phyloP scores from a whole-genome alignment of 2,329 filamentous ascomycete species.

The Thielaviopsis populi region DNA sequence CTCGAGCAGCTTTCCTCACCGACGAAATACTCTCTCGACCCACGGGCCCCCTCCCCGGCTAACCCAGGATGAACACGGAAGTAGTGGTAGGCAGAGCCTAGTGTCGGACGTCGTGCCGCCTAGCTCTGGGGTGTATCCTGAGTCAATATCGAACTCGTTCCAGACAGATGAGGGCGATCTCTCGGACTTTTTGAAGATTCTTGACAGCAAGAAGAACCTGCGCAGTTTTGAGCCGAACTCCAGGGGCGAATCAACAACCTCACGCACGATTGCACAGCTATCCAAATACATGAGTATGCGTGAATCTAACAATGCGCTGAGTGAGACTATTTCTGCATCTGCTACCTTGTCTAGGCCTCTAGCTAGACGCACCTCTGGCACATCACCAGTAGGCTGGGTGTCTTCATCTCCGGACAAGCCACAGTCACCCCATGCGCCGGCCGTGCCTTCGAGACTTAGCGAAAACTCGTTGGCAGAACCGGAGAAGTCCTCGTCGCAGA shows the following conservation, averaged over 20 bases:
- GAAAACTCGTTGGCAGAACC: conserved; percentile 57
- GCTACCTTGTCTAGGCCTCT: conserved; percentile 71
- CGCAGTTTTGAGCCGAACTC: conserved; percentile 54
- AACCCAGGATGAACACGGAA: conserved; percentile 51
- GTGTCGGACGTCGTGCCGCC: conserved; percentile 56
- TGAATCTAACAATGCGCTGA: conserved; percentile 75
- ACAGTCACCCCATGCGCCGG: conserved; percentile 80
- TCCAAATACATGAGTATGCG: conserved; percentile 78
- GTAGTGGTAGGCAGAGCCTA: conserved; percentile 66
- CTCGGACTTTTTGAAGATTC: conserved; percentile 75
- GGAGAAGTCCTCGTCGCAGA: background rate
- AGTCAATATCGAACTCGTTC: conserved; percentile 50
- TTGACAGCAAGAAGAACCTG: conserved; percentile 79
- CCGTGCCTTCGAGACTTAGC: conserved; percentile 83
- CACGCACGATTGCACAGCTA: conserved; percentile 63
- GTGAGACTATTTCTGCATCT: conserved; percentile 86
- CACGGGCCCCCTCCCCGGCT: conserved; percentile 47
- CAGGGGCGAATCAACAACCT: conserved; percentile 54
- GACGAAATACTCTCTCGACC: conserved; percentile 62
- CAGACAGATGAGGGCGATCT: conserved; percentile 82
- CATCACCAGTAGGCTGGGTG: conserved; percentile 62
- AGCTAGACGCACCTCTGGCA: conserved; percentile 5
- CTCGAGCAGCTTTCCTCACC: conserved; percentile 86
- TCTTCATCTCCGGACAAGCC: conserved; percentile 75
- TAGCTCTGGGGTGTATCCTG: conserved; percentile 65